Evolutionary conservation across 805 yeast species (phyloP).

Genomic region (Metschnikowia matae): DNA sequence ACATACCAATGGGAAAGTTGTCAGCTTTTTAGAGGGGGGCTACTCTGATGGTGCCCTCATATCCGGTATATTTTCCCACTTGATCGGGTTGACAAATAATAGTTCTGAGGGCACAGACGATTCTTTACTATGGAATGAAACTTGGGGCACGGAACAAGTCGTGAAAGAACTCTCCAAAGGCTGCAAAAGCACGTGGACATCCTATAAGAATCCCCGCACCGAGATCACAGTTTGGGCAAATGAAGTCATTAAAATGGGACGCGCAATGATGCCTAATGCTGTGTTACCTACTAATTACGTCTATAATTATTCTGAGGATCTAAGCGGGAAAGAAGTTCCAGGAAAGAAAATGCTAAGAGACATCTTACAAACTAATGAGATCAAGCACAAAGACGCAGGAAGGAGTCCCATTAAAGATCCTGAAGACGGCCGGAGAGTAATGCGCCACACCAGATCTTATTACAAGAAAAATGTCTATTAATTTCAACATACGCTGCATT

Average conservation of each 20-base stretch:
- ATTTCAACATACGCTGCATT: not conserved
- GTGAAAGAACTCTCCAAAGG: slow-evolving; percentile 66
- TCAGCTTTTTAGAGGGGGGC: slow-evolving; percentile 81
- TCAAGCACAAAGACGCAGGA: slow-evolving; percentile 6
- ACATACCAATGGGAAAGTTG: slow-evolving; percentile 55
- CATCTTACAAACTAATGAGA: slow-evolving; percentile 16
- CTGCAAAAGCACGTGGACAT: slow-evolving; percentile 62
- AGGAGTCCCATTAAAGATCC: slow-evolving; percentile 25
- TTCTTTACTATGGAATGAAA: slow-evolving; percentile 47
- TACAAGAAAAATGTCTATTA: slow-evolving; percentile 23
- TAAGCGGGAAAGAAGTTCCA: not conserved
- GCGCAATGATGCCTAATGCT: slow-evolving; percentile 57
- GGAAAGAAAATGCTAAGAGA: slow-evolving; percentile 34
- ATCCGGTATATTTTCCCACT: slow-evolving; percentile 76
- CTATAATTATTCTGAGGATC: slow-evolving; percentile 23
- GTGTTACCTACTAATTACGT: slow-evolving; percentile 36
- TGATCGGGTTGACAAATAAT: slow-evolving; percentile 61
- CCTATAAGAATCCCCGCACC: slow-evolving; percentile 48
- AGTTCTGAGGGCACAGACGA: slow-evolving; percentile 24
- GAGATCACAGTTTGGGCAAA: slow-evolving; percentile 60
- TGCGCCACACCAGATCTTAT: slow-evolving; percentile 39
- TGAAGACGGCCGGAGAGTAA: slow-evolving; percentile 25
- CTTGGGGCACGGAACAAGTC: slow-evolving; percentile 61
- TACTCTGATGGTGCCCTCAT: slow-evolving; percentile 77
- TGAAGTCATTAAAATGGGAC: slow-evolving; percentile 57